phyloP scores from a whole-genome alignment of 345 rosid species.

The Cochlearia excelsa region DNA sequence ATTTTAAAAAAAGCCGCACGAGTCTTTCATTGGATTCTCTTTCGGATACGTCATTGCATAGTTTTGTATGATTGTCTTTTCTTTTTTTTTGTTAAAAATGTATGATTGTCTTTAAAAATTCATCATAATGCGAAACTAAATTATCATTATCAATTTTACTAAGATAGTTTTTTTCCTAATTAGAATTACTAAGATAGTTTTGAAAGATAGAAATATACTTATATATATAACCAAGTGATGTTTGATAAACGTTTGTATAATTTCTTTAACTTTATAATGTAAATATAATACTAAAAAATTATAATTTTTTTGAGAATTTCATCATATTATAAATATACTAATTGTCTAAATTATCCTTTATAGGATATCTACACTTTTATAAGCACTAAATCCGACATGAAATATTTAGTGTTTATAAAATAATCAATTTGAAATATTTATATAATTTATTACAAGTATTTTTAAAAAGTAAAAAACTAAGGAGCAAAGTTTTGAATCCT shows the following conservation, averaged over 20 bases:
- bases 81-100: background rate
- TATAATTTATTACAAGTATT: no score
- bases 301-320: background rate
- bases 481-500: background rate
- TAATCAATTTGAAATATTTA: conserved; percentile 11
- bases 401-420: conserved; percentile 1
- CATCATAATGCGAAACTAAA: no score
- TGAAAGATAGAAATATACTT: no score
- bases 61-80: conserved; percentile 1
- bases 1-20: conserved; percentile 38
- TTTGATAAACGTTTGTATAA: no score
- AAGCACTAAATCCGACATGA: conserved; percentile 1
- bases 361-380: background rate
- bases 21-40: conserved; percentile 41
- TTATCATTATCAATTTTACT: no score
- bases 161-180: no score
- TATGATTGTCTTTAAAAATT: no score
- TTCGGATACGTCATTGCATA: background rate
- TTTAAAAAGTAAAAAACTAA: no score
- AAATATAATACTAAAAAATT: no score
- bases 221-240: no score
- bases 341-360: background rate
- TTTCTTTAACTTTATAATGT: no score
- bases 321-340: background rate
- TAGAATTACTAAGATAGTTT: no score